phyloP scores from a whole-genome alignment of 169 alveolate genomes.

The Eimeria zaria region DNA sequence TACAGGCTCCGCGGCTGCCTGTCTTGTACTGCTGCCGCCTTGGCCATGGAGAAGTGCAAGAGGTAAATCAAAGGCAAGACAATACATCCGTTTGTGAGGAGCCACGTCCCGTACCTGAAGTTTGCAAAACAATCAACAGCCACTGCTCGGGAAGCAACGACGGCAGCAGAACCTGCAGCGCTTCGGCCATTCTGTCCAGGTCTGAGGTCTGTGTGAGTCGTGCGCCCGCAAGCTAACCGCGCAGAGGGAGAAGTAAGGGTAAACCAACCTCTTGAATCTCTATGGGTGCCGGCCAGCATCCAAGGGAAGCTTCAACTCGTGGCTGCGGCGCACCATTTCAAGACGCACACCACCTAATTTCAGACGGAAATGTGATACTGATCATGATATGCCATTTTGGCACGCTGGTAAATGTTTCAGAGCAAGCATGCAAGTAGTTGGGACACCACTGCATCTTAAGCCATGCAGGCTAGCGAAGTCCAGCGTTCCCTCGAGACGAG shows the following conservation, averaged over 20 bases:
- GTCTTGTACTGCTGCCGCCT: not conserved
- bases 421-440: not conserved
- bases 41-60: constrained; percentile 15
- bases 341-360: not conserved
- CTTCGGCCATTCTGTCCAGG: not conserved
- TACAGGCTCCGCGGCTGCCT: not conserved
- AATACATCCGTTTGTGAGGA: constrained; percentile 85
- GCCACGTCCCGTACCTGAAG: constrained; percentile 86
- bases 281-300: constrained; percentile 70
- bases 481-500: not conserved
- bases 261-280: constrained; percentile 49
- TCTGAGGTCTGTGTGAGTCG: not conserved
- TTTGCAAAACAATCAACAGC: not conserved
- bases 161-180: not conserved
- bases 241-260: not conserved
- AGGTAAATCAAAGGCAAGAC: constrained; percentile 79
- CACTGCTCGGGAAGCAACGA: not conserved
- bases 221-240: not conserved
- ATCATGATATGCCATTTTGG: not conserved
- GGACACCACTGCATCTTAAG: not conserved
- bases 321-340: constrained; percentile 39
- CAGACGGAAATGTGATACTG: not conserved
- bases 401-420: not conserved
- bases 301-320: constrained; percentile 78
- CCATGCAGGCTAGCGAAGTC: not conserved